Evolutionary conservation across 805 yeast species (phyloP).

Genomic region (Monosporozyma aquatica): DNA sequence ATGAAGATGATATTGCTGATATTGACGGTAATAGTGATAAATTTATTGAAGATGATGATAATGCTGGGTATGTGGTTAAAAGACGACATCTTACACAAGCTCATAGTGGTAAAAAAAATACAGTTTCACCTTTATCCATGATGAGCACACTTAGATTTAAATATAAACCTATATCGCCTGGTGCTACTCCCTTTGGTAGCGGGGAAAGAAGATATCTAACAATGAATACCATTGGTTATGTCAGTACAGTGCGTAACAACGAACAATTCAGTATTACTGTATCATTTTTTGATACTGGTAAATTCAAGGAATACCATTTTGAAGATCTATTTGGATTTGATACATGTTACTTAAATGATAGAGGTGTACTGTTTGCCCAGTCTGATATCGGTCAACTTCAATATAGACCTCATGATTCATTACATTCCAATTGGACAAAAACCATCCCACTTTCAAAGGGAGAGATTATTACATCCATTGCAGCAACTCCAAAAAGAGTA

Average conservation of each 20-base stretch:
- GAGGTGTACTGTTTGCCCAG: constrained; percentile 56
- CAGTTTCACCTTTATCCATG: neutral
- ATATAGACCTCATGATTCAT: constrained; percentile 61
- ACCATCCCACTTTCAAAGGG: constrained; percentile 39
- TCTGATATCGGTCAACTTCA: constrained; percentile 41
- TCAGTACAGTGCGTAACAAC: constrained; percentile 60
- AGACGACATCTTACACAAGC: constrained; percentile 1
- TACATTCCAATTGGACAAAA: constrained; percentile 64
- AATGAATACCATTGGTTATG: constrained; percentile 74
- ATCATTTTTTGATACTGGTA: constrained; percentile 71
- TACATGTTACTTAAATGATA: constrained; percentile 60
- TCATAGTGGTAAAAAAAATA: neutral
- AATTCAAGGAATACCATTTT: constrained; percentile 75
- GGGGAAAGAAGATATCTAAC: constrained; percentile 65
- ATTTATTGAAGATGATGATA: constrained; percentile 58
- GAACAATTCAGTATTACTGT: constrained; percentile 68
- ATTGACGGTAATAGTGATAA: constrained; percentile 45
- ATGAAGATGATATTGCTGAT: constrained; percentile 30
- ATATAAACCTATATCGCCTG: constrained; percentile 68
- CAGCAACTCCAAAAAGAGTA: constrained; percentile 53
- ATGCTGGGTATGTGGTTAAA: constrained; percentile 36
- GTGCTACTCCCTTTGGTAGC: constrained; percentile 73
- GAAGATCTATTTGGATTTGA: constrained; percentile 66
- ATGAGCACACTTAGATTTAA: neutral
- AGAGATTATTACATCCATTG: constrained; percentile 59